phyloP scores from a whole-genome alignment of 169 alveolate genomes.

The Plasmodium vivax region DNA sequence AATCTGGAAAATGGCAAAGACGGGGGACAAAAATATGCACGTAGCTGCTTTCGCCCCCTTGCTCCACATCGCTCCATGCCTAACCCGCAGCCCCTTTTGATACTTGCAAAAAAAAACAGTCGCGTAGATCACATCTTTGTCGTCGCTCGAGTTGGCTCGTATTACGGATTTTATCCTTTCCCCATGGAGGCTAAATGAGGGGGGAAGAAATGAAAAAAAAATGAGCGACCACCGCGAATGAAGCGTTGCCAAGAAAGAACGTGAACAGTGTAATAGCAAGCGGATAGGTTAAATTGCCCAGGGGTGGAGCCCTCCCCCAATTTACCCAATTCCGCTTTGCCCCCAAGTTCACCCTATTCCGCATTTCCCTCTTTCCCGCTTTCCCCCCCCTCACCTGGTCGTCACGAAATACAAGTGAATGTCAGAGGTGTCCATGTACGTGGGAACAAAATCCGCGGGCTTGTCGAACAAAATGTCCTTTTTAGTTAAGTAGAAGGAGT shows the following conservation, averaged over 20 bases:
- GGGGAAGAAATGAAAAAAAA: neutral
- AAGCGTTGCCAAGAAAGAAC: neutral
- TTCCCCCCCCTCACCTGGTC: neutral
- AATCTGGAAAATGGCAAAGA: neutral
- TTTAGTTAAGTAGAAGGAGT: constrained; percentile 53
- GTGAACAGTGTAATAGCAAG: neutral
- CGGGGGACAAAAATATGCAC: neutral
- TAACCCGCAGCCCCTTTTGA: constrained; percentile 37
- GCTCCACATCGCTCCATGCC: neutral
- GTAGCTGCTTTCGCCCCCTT: neutral
- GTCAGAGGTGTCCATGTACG: constrained; percentile 43
- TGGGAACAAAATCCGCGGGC: constrained; percentile 31
- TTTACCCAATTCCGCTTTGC: neutral
- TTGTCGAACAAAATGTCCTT: constrained; percentile 55
- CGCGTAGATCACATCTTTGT: constrained; percentile 31
- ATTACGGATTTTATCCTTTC: constrained; percentile 29
- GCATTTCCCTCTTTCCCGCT: too few species aligned
- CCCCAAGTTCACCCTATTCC: neutral
- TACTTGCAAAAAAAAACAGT: constrained; percentile 58
- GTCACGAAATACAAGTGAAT: constrained; percentile 52
- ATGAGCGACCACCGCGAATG: too few species aligned
- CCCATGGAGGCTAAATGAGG: constrained; percentile 22
- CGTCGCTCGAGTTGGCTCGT: constrained; percentile 40
- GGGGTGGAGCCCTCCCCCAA: neutral
- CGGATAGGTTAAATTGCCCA: neutral